Conservation (phyloP, 208 protist genomes). For the Trypanosoma rangeli region DNA sequence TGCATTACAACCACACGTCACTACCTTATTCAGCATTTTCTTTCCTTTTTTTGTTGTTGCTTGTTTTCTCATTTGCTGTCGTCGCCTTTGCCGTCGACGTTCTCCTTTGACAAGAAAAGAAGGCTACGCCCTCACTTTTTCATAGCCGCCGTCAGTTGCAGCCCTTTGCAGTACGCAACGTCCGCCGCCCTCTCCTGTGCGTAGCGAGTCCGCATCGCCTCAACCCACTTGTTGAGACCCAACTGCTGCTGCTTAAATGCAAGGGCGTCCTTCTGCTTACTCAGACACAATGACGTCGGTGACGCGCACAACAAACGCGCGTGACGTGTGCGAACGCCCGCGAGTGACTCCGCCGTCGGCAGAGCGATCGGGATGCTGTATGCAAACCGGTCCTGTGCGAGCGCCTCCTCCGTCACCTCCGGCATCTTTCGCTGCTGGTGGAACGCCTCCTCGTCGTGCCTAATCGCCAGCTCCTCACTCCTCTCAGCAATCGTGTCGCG, state of each 20-base stretch:
- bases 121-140: not conserved
- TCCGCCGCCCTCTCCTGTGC: conserved; percentile 24
- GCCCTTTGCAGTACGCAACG: conserved; percentile 21
- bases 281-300: conserved; percentile 35
- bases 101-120: not conserved
- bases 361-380: conserved; percentile 60
- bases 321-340: conserved; percentile 35
- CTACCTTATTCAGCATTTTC: not conserved
- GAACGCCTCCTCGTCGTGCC: conserved; percentile 84
- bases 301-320: conserved; percentile 42
- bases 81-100: not conserved
- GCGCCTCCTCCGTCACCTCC: conserved; percentile 36
- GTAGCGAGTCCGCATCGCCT: conserved; percentile 13
- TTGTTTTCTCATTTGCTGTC: not conserved
- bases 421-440: conserved; percentile 77
- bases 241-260: conserved; percentile 47
- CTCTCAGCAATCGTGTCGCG: conserved; percentile 39
- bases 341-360: conserved; percentile 48
- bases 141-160: conserved; percentile 19
- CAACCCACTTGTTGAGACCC: conserved; percentile 29
- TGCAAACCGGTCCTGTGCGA: conserved; percentile 31
- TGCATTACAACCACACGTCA: not conserved
- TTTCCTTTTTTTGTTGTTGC: not conserved
- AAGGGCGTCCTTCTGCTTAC: conserved; percentile 33
- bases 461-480: conserved; percentile 68